These are phyloP conservation scores for Colletotrichum sp. DNA, from an alignment of 2,329 filamentous ascomycete species.

Conservation along the genomic window DNA sequence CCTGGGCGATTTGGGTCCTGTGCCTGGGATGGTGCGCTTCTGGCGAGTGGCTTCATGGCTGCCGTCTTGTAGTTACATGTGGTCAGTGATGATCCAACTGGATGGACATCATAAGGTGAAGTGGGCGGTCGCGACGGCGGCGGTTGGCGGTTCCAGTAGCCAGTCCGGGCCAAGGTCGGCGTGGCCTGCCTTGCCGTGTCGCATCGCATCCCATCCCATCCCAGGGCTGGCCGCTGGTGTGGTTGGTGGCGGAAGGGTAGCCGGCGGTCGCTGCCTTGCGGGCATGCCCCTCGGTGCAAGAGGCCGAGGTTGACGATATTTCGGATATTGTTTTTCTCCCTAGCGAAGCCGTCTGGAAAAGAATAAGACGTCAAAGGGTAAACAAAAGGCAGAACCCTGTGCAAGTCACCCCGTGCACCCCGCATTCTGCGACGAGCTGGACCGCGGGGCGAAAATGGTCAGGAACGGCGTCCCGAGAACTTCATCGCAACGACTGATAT, in stretches of 20 bases:
- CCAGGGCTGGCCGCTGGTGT: neutral
- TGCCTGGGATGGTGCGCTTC: neutral
- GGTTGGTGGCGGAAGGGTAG: neutral
- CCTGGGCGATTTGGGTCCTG: neutral
- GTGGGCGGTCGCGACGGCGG: neutral
- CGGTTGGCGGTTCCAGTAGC: neutral
- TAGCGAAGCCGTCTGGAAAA: neutral
- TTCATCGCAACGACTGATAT: slow-evolving; percentile 4
- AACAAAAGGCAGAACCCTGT: slow-evolving; percentile 5
- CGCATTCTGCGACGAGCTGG: neutral
- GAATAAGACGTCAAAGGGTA: neutral
- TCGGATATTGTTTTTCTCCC: neutral
- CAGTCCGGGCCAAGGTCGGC: neutral
- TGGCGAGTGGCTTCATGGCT: neutral
- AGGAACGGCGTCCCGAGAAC: slow-evolving; percentile 19
- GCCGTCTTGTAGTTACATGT: neutral
- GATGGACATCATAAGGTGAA: neutral
- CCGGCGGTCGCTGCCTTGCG: neutral
- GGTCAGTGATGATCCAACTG: neutral
- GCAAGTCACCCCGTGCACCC: neutral
- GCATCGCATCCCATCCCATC: neutral
- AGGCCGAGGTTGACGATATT: slow-evolving; percentile 9
- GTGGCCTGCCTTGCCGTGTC: neutral
- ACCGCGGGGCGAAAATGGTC: slow-evolving; percentile 26
- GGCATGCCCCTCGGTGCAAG: neutral